Percentiles rank a stretch among this genome's conserved stretches.
Evolutionary conservation across 176 grass and related monocot genomes (phyloP).

Genomic region (Aegilops longissima): DNA sequence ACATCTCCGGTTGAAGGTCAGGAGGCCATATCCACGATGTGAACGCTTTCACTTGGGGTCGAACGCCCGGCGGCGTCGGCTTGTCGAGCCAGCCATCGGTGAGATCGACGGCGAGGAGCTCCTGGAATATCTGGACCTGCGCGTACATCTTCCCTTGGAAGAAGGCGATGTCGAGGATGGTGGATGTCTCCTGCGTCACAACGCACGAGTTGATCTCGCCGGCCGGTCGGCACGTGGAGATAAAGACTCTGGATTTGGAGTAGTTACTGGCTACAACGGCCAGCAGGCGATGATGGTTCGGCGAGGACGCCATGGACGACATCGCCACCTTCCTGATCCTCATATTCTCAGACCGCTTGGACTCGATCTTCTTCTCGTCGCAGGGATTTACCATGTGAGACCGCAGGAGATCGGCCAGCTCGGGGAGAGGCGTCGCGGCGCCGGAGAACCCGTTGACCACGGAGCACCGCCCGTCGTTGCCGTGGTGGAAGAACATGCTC

Average conservation of each 20-base stretch:
- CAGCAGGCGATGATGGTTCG: not conserved
- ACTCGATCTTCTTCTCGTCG: not conserved
- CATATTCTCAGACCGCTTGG: not conserved
- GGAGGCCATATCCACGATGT: not conserved
- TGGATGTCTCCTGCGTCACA: not conserved
- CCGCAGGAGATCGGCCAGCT: not conserved
- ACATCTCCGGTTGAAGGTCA: not conserved
- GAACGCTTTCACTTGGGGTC: not conserved
- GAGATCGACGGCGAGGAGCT: not conserved
- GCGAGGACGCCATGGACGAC: not conserved
- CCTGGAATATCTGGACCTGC: not conserved
- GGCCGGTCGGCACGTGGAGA: not conserved
- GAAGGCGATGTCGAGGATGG: not conserved
- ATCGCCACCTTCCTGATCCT: not conserved
- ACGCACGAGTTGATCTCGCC: not conserved
- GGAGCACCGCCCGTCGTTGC: not conserved
- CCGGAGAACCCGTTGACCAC: not conserved
- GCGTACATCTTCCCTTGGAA: not conserved
- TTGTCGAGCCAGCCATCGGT: not conserved
- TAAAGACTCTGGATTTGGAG: not conserved
- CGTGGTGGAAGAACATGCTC: not conserved
- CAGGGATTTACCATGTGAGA: not conserved
- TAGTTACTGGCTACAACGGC: not conserved
- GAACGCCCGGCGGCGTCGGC: not conserved
- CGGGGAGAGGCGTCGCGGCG: not conserved